Conservation (phyloP, 371 early-diverging fungal genomes). For the Saksenaea oblongispora region DNA sequence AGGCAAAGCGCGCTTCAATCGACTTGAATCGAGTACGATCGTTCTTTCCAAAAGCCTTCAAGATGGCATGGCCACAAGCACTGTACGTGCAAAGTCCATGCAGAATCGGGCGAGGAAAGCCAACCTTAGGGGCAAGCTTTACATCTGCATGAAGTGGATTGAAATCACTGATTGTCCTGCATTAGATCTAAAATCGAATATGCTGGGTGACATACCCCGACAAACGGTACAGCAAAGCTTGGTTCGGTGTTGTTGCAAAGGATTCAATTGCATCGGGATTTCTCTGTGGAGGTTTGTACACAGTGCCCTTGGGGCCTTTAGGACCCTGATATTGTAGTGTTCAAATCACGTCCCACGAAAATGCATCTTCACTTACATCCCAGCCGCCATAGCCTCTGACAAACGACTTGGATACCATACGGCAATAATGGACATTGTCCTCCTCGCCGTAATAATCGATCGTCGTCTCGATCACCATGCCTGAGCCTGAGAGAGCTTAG, state of each 20-base stretch:
- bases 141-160: slow-evolving; percentile 76
- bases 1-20: slow-evolving; percentile 68
- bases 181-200: not conserved
- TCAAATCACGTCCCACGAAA: not conserved
- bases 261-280: slow-evolving; percentile 61
- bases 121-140: slow-evolving; percentile 59
- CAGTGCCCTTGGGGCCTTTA: slow-evolving; percentile 58
- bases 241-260: slow-evolving; percentile 48
- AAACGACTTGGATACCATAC: slow-evolving; percentile 57
- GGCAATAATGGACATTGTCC: slow-evolving; percentile 48
- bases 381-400: slow-evolving; percentile 66
- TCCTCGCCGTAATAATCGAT: slow-evolving; percentile 53
- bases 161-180: slow-evolving; percentile 46
- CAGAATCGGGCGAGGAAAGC: slow-evolving; percentile 74
- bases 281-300: slow-evolving; percentile 55
- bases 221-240: slow-evolving; percentile 71
- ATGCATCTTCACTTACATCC: slow-evolving; percentile 33
- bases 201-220: slow-evolving; percentile 46
- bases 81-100: slow-evolving; percentile 77
- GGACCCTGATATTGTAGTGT: slow-evolving; percentile 60
- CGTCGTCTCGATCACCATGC: slow-evolving; percentile 66
- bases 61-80: slow-evolving; percentile 58
- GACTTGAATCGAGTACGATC: slow-evolving; percentile 60
- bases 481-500: slow-evolving; percentile 20
- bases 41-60: slow-evolving; percentile 57